These are phyloP conservation scores for Coprinopsis strossmayeri DNA, from an alignment of 768 basidiomycete genomes.

Conservation along the genomic window DNA sequence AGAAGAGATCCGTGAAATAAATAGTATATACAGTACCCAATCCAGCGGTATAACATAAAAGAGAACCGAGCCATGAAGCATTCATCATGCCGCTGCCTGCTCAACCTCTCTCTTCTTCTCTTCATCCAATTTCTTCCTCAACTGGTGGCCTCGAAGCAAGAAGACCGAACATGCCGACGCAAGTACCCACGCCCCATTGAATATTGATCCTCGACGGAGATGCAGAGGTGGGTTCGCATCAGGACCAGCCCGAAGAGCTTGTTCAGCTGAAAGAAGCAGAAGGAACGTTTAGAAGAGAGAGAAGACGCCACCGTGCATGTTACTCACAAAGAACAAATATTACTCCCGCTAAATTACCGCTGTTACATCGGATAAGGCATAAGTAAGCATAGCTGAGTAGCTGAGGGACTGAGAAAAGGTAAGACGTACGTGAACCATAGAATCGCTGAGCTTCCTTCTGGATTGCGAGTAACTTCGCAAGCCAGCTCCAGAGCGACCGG, in stretches of 20 bases:
- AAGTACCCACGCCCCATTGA: constrained; percentile 51
- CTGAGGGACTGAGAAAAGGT: constrained; percentile 3
- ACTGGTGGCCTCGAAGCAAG: constrained; percentile 54
- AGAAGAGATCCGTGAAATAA: neutral
- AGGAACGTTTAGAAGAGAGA: neutral
- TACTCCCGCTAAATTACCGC: constrained; percentile 61
- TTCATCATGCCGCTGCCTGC: constrained; percentile 3
- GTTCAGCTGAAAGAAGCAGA: constrained; percentile 38
- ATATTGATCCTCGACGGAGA: constrained; percentile 63
- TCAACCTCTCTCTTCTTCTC: constrained; percentile 26
- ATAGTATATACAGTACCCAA: neutral
- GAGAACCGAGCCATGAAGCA: neutral
- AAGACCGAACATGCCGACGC: constrained; percentile 35
- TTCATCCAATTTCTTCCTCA: constrained; percentile 57
- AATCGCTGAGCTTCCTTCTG: constrained; percentile 69
- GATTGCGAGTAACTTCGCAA: constrained; percentile 74
- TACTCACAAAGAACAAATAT: constrained; percentile 54
- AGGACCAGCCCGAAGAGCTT: constrained; percentile 57
- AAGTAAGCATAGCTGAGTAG: constrained; percentile 1
- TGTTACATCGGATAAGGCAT: constrained; percentile 16
- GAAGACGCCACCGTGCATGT: neutral
- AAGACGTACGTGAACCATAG: constrained; percentile 65
- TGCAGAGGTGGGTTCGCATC: constrained; percentile 64
- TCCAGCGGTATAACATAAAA: neutral
- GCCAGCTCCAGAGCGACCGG: constrained; percentile 74